Evolutionary conservation across 495 filamentous ascomycete genomes (phyloP).

Genomic region (Niebla homalea): DNA sequence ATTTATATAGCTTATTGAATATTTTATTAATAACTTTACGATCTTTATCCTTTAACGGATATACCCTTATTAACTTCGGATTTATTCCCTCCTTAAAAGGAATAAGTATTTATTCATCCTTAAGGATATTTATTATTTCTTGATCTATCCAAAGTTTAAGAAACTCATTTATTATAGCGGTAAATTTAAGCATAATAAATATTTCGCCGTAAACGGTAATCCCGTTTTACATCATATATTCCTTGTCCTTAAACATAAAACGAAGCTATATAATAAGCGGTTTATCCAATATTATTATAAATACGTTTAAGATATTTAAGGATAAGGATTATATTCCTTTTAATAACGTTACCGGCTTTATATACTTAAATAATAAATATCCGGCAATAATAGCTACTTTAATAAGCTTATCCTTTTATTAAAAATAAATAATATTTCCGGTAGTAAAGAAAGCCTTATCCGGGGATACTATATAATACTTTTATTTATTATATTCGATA

Average conservation of each 20-base stretch:
- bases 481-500: no score
- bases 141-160: background rate
- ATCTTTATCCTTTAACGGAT: background rate
- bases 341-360: no score
- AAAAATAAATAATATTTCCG: no score
- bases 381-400: background rate
- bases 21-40: conserved; percentile 8
- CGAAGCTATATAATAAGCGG: background rate
- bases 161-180: background rate
- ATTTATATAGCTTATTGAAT: conserved; percentile 9
- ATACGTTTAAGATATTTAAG: background rate
- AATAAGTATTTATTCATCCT: background rate
- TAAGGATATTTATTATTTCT: conserved; percentile 2
- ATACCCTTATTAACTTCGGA: background rate
- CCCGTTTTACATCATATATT: background rate
- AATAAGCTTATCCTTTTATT: background rate
- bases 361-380: no score
- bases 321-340: background rate
- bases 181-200: no score
- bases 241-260: no score
- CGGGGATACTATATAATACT: no score
- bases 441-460: no score
- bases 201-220: background rate
- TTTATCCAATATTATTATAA: background rate
- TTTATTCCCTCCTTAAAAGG: background rate